Conservation (phyloP, 2,329 filamentous ascomycete species). For the Knufia petricola region DNA sequence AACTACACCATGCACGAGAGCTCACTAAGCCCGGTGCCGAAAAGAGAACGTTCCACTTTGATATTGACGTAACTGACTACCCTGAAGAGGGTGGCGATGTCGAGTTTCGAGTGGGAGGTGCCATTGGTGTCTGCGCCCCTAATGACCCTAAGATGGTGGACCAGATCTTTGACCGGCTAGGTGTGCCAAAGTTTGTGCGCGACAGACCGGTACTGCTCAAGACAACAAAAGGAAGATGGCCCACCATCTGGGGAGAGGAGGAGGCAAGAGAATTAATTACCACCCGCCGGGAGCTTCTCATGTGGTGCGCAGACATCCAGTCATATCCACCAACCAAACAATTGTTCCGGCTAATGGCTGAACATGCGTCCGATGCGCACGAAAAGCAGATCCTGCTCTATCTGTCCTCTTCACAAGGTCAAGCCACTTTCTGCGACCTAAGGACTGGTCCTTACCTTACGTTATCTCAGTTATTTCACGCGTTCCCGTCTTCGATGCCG, state of each 20-base stretch:
- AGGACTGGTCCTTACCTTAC: conserved; percentile 81
- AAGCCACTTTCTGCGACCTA: conserved; percentile 87
- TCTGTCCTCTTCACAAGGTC: conserved; percentile 80
- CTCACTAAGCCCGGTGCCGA: conserved; percentile 80
- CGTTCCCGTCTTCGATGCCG: conserved; percentile 85
- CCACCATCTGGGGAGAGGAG: conserved; percentile 95
- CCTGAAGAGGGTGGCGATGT: conserved; percentile 67
- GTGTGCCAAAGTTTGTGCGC: conserved; percentile 70
- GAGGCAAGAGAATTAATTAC: conserved; percentile 75
- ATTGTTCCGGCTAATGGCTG: conserved; percentile 73
- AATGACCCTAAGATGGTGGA: conserved; percentile 72
- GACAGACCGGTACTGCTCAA: conserved; percentile 73
- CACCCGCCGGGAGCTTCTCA: conserved; percentile 81
- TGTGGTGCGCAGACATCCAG: conserved; percentile 91
- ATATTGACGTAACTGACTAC: conserved; percentile 92
- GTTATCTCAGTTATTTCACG: conserved; percentile 72
- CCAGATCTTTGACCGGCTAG: conserved; percentile 70
- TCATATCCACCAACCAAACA: conserved; percentile 85
- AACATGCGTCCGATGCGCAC: conserved; percentile 66
- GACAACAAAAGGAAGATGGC: conserved; percentile 79
- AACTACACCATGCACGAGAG: conserved; percentile 72
- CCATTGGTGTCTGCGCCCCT: conserved; percentile 84
- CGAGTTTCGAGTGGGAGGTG: conserved; percentile 93
- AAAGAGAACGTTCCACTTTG: conserved; percentile 96
- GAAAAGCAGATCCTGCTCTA: conserved; percentile 85